Conservation (phyloP, 2,329 filamentous ascomycete species). For the Aspergillus unguis region DNA sequence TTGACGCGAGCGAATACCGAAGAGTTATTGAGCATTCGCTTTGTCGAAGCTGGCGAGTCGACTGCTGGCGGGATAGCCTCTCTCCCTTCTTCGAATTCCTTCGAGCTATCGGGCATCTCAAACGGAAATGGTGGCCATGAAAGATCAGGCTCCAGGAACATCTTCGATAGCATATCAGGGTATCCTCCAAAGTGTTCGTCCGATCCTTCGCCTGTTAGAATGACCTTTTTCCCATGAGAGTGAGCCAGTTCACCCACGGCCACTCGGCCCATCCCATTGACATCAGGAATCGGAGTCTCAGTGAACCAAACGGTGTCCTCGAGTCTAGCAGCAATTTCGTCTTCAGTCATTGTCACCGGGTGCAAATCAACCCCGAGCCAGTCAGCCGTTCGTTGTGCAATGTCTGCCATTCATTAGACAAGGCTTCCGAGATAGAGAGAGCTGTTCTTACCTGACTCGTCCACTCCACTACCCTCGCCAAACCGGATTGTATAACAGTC, state of each 20-base stretch:
- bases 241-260: constrained; percentile 48
- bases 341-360: constrained; percentile 45
- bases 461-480: constrained; percentile 46
- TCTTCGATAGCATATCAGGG: constrained; percentile 45
- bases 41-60: constrained; percentile 24
- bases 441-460: constrained; percentile 45
- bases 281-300: constrained; percentile 48
- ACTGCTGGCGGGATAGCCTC: background rate
- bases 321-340: constrained; percentile 41
- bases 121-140: constrained; percentile 32
- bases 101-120: background rate
- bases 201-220: constrained; percentile 53
- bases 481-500: constrained; percentile 55
- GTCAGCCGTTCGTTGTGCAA: constrained; percentile 48
- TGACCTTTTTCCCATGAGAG: constrained; percentile 51
- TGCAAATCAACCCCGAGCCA: constrained; percentile 47
- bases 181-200: constrained; percentile 58
- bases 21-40: constrained; percentile 41
- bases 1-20: constrained; percentile 35
- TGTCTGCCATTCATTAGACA: constrained; percentile 23
- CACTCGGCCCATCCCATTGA: constrained; percentile 53
- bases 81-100: constrained; percentile 4
- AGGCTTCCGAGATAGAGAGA: background rate
- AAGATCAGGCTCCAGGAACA: constrained; percentile 49
- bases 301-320: constrained; percentile 47